phyloP scores from a whole-genome alignment of 2,329 filamentous ascomycete genomes.

The Trichoderma harzianum region DNA sequence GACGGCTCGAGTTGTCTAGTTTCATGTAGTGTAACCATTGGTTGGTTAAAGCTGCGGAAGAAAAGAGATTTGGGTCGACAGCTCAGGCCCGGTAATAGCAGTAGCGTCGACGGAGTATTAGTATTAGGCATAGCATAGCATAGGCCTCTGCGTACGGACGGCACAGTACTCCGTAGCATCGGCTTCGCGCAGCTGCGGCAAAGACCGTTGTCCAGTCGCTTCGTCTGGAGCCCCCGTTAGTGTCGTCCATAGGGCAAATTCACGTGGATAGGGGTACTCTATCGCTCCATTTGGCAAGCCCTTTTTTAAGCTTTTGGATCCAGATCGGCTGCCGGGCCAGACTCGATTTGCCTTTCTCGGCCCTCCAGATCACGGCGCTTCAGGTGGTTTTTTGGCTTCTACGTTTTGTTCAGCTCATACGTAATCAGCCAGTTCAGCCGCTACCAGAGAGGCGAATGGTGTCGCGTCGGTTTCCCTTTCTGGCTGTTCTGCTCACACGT shows the following conservation, averaged over 20 bases:
- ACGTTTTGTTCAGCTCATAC: conserved; percentile 9
- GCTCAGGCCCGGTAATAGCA: not conserved
- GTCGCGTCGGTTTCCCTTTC: not conserved
- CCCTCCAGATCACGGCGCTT: not conserved
- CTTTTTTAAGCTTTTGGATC: conserved; percentile 16
- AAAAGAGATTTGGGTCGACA: not conserved
- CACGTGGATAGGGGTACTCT: conserved; percentile 5
- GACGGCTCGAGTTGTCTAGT: not conserved
- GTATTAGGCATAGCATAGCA: too few relatives aligned
- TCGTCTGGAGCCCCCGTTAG: conserved; percentile 12
- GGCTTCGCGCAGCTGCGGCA: not conserved
- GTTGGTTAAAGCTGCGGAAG: not conserved
- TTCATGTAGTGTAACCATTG: not conserved
- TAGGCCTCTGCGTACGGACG: not conserved
- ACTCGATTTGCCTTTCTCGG: conserved; percentile 8
- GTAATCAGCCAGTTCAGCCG: conserved; percentile 13
- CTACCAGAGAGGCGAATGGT: not conserved
- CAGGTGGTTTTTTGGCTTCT: not conserved
- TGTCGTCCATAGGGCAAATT: conserved; percentile 2
- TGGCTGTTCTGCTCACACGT: not conserved
- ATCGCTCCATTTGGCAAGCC: conserved; percentile 3
- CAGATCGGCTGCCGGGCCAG: conserved; percentile 12
- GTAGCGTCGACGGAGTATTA: too few relatives aligned
- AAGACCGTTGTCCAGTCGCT: not conserved
- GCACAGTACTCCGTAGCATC: not conserved